Evolutionary conservation across 2,329 filamentous ascomycete species (phyloP).

Genomic region (Botrytis elliptica): DNA sequence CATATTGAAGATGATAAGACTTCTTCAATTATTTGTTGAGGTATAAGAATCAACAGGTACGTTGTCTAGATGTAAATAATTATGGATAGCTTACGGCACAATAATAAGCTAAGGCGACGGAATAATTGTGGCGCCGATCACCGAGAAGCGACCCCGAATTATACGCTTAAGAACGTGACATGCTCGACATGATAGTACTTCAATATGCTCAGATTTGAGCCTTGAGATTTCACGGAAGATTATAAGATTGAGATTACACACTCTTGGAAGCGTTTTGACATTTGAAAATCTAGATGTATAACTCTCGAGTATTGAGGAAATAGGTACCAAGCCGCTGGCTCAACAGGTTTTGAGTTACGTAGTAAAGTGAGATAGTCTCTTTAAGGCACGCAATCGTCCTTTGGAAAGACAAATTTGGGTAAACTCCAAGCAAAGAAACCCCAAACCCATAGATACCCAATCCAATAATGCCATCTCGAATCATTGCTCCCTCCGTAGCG

Average conservation of each 20-base stretch:
- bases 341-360: neutral
- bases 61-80: constrained; percentile 10
- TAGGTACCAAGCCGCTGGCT: neutral
- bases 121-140: neutral
- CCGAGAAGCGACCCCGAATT: neutral
- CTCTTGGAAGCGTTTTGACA: neutral
- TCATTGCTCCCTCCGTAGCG: neutral
- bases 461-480: constrained; percentile 5
- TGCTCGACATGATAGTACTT: neutral
- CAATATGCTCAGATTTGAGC: neutral
- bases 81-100: constrained; percentile 1
- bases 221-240: neutral
- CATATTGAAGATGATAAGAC: constrained; percentile 34
- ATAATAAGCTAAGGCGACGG: neutral
- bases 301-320: neutral
- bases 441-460: constrained; percentile 11
- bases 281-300: neutral
- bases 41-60: neutral
- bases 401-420: constrained; percentile 5
- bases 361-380: neutral
- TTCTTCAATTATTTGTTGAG: neutral
- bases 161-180: neutral
- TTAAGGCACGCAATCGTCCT: neutral
- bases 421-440: constrained; percentile 14
- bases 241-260: neutral